phyloP scores from a whole-genome alignment of 805 yeast species.

The Brettanomyces nanus region DNA sequence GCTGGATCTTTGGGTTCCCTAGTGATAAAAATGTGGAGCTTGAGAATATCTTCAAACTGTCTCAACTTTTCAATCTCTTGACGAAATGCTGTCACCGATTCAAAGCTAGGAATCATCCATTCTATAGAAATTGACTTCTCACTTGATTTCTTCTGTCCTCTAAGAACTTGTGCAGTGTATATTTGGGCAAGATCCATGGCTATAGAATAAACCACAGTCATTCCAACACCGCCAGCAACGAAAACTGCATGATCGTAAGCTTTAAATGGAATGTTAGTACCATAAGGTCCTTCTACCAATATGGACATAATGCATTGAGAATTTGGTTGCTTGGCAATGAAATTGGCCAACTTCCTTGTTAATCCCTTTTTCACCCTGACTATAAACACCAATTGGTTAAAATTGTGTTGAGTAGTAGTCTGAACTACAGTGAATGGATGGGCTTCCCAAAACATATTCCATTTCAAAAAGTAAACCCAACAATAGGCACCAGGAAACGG shows the following conservation, averaged over 20 bases:
- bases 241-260: constrained; percentile 40
- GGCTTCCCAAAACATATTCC: constrained; percentile 50
- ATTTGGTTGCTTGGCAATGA: constrained; percentile 25
- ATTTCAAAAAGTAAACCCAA: constrained; percentile 41
- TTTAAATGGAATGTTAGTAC: constrained; percentile 38
- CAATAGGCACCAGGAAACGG: constrained; percentile 56
- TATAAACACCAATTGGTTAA: constrained; percentile 34
- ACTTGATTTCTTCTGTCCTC: constrained; percentile 14
- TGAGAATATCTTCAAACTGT: constrained; percentile 17
- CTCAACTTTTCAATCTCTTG: constrained; percentile 21
- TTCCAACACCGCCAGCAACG: constrained; percentile 60
- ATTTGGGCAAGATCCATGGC: constrained; percentile 32
- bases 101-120: constrained; percentile 26
- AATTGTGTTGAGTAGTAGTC: constrained; percentile 31
- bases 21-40: constrained; percentile 24
- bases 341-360: constrained; percentile 32
- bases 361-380: constrained; percentile 48
- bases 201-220: constrained; percentile 47
- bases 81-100: constrained; percentile 22
- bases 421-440: constrained; percentile 59
- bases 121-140: constrained; percentile 20
- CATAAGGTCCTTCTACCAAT: constrained; percentile 57
- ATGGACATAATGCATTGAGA: constrained; percentile 31
- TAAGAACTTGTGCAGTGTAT: constrained; percentile 20
- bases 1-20: constrained; percentile 15